Base-by-base conservation (phyloP, 2,329 filamentous ascomycete genomes). In the Scolecobasidium constrictum region DNA sequence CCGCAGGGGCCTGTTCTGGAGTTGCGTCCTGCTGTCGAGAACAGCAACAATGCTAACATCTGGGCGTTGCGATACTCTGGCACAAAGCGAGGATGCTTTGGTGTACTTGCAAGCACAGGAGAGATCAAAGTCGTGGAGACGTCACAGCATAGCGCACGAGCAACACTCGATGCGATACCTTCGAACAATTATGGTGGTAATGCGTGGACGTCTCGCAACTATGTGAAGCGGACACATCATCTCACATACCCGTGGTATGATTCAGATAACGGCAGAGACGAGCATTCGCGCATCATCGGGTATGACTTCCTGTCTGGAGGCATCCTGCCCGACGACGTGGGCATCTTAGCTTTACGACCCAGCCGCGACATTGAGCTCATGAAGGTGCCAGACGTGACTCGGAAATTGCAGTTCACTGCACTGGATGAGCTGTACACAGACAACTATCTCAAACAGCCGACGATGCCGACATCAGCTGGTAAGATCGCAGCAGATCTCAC, bases 11-110 rank as follows among this genome's bases (percentile, higher is more conserved):
- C 75, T 15, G 71, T 77, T 1, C 60, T 80, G n/a, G 73, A 78
- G 42, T 66, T 78, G 44, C 66, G 66, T 43, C 71, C 73, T 41
- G 67, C 72, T 1, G 65, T 77, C 12, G 66, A 73, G 40, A 66
- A 63, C 37, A 59, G 57, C 22, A 56, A 66, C 0, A 65, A 66
- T 16, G 64, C 72, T 9, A 67, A 67, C 2, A 75, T 81, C 35
- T 79, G 75, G 75, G 78, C 73, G 54, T 55, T 80, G 43, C 68
- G 75, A 6, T 81, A 77, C 51, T 77, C 72, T 3, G 73, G 72
- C 17, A 71, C 68, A 5, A 73, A 71, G 53, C 63, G 72, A 44
- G 75, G 74, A 11, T 72, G 67, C 17, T 66, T 81, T 31, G 75
- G 72, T 6, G 68, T 77, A 11, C 65, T 78, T 34, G 72, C 75